Evolutionary conservation across 2,329 filamentous ascomycete genomes (phyloP), one percentile per base, ranked within the genome.

Genomic region (Fusarium buxicola): DNA sequence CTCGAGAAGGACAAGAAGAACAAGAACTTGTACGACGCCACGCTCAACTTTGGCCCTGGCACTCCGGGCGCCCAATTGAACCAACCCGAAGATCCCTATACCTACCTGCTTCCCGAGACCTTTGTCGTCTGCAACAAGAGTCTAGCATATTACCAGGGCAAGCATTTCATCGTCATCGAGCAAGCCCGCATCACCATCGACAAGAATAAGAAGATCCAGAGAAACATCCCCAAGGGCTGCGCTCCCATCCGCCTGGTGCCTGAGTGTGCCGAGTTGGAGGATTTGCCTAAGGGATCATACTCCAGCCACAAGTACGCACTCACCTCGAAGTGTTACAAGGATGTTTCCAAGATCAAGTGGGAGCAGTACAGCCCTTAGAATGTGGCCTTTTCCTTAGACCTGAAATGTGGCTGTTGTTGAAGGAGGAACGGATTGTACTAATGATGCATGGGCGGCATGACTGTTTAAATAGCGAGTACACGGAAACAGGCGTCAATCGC

Each of bases 101-200:
- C 63, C n/a, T 70, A 66, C 16, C 48, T 70, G 6, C 74, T 76
- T 52, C 76, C 77, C 3, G 74, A 75, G 60, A 73, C 74, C 0
- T 76, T 76, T 55, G 69, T 79, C 11, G 81, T 78, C 11, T 85
- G 83, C 67, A 73, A 77, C 41, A 75, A 77, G 34, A 70, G 59
- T 4, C 60, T 82, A 4, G 63, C 73, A 2, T 84, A 82, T 71
- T 82, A 82, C 63, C 58, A 67, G 21, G 65, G 69, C 25, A 62
- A 65, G 40, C 67, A 76, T 38, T 77, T 78, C 35, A 71, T 77
- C 49, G 70, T 77, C 24, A 71, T 83, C 51, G 76, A 78, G 61
- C 78, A 77, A 38, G 71, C 74, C 21, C 74, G 75, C 58, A 54
- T 69, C 55, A 55, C 65, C 5, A 61, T 69, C 49, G 51, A 65